Evolutionary conservation across 345 rosid species (phyloP).

Genomic region (Linum lewisii): DNA sequence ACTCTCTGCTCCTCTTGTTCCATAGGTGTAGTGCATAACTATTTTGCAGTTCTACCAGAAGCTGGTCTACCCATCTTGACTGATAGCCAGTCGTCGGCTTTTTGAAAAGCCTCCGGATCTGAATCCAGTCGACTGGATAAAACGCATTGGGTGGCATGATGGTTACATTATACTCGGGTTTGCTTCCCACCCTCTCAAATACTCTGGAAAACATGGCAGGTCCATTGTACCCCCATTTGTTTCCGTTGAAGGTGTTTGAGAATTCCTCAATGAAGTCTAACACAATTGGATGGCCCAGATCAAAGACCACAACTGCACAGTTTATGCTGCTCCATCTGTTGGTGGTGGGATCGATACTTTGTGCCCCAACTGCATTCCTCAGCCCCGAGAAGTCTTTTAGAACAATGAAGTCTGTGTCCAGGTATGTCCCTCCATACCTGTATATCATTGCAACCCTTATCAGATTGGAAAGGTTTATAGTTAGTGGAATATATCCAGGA

Average conservation of each 20-base stretch:
- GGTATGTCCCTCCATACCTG: conserved; percentile 69
- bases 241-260: conserved; percentile 61
- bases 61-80: conserved; percentile 27
- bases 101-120: conserved; percentile 42
- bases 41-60: conserved; percentile 19
- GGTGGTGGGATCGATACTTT: conserved; percentile 34
- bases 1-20: conserved; percentile 34
- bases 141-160: conserved; percentile 56
- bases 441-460: conserved; percentile 53
- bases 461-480: conserved; percentile 70
- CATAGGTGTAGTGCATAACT: conserved; percentile 40
- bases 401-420: conserved; percentile 72
- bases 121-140: conserved; percentile 63
- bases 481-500: conserved; percentile 66
- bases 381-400: conserved; percentile 39
- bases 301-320: conserved; percentile 66
- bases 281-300: conserved; percentile 53
- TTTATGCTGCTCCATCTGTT: conserved; percentile 67
- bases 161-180: conserved; percentile 32
- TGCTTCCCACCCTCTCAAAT: conserved; percentile 25
- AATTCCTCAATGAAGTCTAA: conserved; percentile 60
- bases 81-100: conserved; percentile 28
- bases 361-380: conserved; percentile 72
- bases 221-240: conserved; percentile 83
- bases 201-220: conserved; percentile 75